These are phyloP conservation scores for Amauroascus niger DNA, from an alignment of 2,329 filamentous ascomycete genomes.

Conservation along the genomic window DNA sequence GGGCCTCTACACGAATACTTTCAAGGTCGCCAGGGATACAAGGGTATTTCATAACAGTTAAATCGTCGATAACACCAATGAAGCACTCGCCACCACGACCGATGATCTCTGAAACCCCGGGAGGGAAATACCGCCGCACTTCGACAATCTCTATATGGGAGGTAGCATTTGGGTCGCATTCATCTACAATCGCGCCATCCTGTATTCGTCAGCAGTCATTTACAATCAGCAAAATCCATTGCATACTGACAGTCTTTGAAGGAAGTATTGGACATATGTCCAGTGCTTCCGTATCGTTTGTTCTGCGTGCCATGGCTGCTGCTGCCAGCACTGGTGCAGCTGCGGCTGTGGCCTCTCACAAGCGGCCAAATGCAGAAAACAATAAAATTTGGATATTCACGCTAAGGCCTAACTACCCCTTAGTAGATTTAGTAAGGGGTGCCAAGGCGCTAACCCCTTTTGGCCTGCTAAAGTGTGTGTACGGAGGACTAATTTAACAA, in stretches of 20 bases:
- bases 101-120: constrained; percentile 2
- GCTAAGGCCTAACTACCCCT: too few relatives aligned
- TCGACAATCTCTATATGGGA: background rate
- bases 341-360: too few relatives aligned
- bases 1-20: background rate
- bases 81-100: background rate
- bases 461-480: too few relatives aligned
- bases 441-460: too few relatives aligned
- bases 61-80: constrained; percentile 1
- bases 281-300: background rate
- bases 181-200: background rate
- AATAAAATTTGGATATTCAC: too few relatives aligned
- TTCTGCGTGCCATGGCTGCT: too few relatives aligned
- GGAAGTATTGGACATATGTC: background rate
- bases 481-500: too few relatives aligned
- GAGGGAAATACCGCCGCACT: background rate
- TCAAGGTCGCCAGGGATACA: constrained; percentile 3
- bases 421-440: too few relatives aligned
- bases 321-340: too few relatives aligned
- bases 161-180: background rate
- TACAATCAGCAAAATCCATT: constrained; percentile 1
- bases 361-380: too few relatives aligned
- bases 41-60: constrained; percentile 3
- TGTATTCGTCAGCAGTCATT: background rate
- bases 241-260: background rate